Evolutionary conservation across 495 filamentous ascomycete genomes (phyloP), one percentile per base, ranked within the genome.

Genomic region (Cairneyella variabilis): DNA sequence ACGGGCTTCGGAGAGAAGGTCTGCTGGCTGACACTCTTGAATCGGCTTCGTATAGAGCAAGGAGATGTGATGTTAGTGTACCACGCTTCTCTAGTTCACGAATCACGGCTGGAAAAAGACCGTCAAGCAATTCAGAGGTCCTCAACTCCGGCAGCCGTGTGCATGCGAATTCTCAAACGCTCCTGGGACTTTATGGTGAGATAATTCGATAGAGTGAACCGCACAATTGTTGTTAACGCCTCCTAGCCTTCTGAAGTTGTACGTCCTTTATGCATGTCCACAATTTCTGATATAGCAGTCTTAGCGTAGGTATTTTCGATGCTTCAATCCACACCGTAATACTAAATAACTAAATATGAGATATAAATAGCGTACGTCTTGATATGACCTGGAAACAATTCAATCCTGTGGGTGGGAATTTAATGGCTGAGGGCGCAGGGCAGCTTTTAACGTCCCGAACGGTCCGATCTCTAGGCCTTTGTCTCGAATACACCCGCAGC

Each of bases 361-460:
- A 43, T 20, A 16, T 3, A 4, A 3, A 12, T 3, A 43, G 46
- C 21, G 8, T 49, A 3, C 27, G 27, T 22, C 30, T 49, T 17
- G 46, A 21, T 21, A 49, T 49, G 46, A n/a, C 7, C 3, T 49
- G 46, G 46, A 34, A 37, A 36, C 27, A 34, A 21, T 49, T 49
- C 17, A 21, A 49, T 30, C 46, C 46, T 16, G 14, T 12, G 3
- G 23, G 3, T 49, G 46, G 30, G 3, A 36, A n/a, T 3, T 20
- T 49, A 23, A 17, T 26, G 9, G 46, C 46, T 17, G 46, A 49
- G 14, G 46, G 48, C 38, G 2, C 22, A 6, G 50, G 50, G 2
- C 39, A 53, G 6, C 6, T 53, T 32, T 25, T 53, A 11, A 53
- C 50, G 3, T 53, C 50, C 5, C 21, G 38, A 18, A 11, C 45